A percentile compares a stretch with the other conserved stretches of the same genome.
Conservation (phyloP, 192 early-diverging fungal genomes). For the Rhizophlyctis rosea region DNA sequence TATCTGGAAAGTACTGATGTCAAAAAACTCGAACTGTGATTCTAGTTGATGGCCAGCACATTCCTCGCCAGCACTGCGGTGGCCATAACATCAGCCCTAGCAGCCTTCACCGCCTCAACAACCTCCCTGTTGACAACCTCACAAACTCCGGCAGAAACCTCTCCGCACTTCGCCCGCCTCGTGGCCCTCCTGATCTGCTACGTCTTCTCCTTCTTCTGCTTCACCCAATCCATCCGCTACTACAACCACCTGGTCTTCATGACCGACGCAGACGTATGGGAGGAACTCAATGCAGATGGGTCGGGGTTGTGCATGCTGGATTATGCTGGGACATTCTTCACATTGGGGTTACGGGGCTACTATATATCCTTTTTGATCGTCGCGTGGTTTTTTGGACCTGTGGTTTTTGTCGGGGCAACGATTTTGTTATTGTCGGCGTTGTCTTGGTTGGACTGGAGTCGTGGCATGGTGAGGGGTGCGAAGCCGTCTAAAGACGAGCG, state of each 20-base stretch:
- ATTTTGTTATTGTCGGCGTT: slow-evolving; percentile 23
- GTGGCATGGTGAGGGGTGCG: no score
- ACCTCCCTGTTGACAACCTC: not conserved
- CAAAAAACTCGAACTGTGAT: no score
- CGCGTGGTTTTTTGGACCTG: not conserved
- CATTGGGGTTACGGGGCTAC: not conserved
- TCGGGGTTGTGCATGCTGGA: no score
- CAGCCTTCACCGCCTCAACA: not conserved
- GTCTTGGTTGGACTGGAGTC: not conserved
- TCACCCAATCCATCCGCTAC: slow-evolving; percentile 1
- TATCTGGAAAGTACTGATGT: no score
- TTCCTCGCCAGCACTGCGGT: slow-evolving; percentile 6
- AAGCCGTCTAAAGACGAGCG: no score
- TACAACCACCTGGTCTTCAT: slow-evolving; percentile 2
- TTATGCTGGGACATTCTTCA: not conserved
- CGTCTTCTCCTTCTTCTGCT: slow-evolving; percentile 8
- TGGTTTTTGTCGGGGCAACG: no score
- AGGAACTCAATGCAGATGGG: not conserved
- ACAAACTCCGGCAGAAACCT: no score
- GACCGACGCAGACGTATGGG: not conserved
- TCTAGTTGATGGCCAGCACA: slow-evolving; percentile 13
- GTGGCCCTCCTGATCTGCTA: slow-evolving; percentile 1
- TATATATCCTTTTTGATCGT: not conserved
- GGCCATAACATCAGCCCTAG: slow-evolving; percentile 1
- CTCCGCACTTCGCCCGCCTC: not conserved